A percentile compares a stretch with the other conserved stretches of the same genome.
These are phyloP conservation scores for Aspergillus ellipticus DNA, from an alignment of 495 filamentous ascomycete genomes.

Conservation along the genomic window DNA sequence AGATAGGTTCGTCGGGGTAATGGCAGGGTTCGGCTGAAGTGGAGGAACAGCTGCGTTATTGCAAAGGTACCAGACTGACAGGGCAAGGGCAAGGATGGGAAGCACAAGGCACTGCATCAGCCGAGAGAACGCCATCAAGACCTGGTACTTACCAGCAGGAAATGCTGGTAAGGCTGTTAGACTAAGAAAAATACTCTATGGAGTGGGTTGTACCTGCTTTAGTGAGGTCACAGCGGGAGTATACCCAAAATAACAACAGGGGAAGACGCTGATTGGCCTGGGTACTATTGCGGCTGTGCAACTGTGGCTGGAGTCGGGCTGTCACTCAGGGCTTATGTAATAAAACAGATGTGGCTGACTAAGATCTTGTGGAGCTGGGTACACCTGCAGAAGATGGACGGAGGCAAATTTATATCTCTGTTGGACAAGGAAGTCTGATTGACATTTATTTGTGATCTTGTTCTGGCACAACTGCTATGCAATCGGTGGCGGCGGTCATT, in stretches of 20 bases:
- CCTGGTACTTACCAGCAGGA: not conserved
- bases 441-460: not conserved
- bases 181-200: slow-evolving; percentile 5
- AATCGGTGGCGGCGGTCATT: slow-evolving; percentile 14
- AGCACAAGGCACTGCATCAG: slow-evolving; percentile 4
- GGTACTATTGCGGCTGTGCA: slow-evolving; percentile 7
- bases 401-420: slow-evolving; percentile 14
- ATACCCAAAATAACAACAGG: slow-evolving; percentile 15
- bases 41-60: slow-evolving; percentile 10
- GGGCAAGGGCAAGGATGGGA: slow-evolving; percentile 13
- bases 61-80: slow-evolving; percentile 21
- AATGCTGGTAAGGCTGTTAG: not conserved
- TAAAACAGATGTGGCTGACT: not conserved
- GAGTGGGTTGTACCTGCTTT: slow-evolving; percentile 14
- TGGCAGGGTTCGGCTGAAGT: slow-evolving; percentile 6
- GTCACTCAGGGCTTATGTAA: slow-evolving; percentile 3
- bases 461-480: slow-evolving; percentile 1
- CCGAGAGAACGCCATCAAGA: slow-evolving; percentile 8
- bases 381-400: not conserved
- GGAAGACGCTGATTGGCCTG: not conserved
- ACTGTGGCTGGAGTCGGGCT: slow-evolving; percentile 5
- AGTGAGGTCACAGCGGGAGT: slow-evolving; percentile 2
- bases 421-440: not conserved
- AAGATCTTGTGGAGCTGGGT: not conserved
- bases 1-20: slow-evolving; percentile 12